A percentile compares a stretch with the other conserved stretches of the same genome.
These are phyloP conservation scores for Pseudomicrostroma phylloplanum DNA, from an alignment of 1,284 basidiomycete genomes.

Conservation along the genomic window DNA sequence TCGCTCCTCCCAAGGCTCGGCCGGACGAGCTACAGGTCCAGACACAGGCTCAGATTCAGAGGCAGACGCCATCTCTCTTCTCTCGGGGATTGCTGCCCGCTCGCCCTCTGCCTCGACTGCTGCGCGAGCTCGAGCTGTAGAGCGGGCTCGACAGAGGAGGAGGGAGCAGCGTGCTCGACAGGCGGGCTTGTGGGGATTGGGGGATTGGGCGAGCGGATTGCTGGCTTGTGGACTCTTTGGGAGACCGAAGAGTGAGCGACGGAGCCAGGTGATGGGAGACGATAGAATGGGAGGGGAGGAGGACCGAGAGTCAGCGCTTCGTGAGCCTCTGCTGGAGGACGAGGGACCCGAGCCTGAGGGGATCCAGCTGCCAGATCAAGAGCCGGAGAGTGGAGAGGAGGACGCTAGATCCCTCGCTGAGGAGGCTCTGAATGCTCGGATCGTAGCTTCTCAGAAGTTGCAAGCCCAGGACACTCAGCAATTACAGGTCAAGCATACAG, in stretches of 20 bases:
- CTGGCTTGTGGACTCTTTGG: not conserved
- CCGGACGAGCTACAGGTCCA: no score
- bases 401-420: constrained; percentile 2
- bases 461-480: no score
- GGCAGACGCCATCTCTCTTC: constrained; percentile 37
- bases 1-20: no score
- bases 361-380: not conserved
- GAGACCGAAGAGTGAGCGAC: no score
- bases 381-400: not conserved
- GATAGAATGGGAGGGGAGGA: constrained; percentile 16
- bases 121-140: constrained; percentile 15
- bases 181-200: not conserved
- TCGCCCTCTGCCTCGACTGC: not conserved
- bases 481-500: no score
- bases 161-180: not conserved
- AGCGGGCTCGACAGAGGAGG: constrained; percentile 15
- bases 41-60: no score
- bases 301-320: constrained; percentile 12
- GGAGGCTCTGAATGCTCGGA: not conserved
- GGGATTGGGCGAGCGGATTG: not conserved
- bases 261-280: not conserved
- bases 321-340: constrained; percentile 3
- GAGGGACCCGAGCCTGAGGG: not conserved
- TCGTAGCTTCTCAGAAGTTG: not conserved
- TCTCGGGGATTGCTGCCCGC: constrained; percentile 35